Conservation (phyloP, 1,139 yeast genomes). For the Yamadazyma blattariae region DNA sequence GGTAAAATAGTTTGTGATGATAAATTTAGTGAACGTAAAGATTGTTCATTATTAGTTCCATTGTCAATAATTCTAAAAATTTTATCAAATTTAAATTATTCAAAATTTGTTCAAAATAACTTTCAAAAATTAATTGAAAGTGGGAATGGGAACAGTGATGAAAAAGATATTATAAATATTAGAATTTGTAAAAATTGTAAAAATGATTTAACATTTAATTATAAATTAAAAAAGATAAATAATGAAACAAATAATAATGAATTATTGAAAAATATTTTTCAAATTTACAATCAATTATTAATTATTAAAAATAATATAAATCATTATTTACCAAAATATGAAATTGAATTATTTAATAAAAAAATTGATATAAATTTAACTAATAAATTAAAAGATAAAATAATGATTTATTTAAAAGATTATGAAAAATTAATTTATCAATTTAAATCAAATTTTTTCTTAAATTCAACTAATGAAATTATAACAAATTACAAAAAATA, state of each 20-base stretch:
- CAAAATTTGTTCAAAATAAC: slow-evolving; percentile 24
- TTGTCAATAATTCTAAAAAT: slow-evolving; percentile 45
- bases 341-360: slow-evolving; percentile 2
- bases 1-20: slow-evolving; percentile 83
- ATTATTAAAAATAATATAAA: slow-evolving; percentile 33
- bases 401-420: slow-evolving; percentile 32
- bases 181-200: slow-evolving; percentile 74
- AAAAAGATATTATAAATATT: slow-evolving; percentile 9
- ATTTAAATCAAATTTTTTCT: slow-evolving; percentile 26
- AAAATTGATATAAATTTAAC: slow-evolving; percentile 11
- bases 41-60: slow-evolving; percentile 75
- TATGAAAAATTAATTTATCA: slow-evolving; percentile 26
- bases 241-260: slow-evolving; percentile 2
- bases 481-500: slow-evolving; percentile 14
- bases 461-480: slow-evolving; percentile 14
- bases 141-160: slow-evolving; percentile 5
- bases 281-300: slow-evolving; percentile 30
- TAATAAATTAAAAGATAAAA: slow-evolving; percentile 22
- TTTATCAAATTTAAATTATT: slow-evolving; percentile 36
- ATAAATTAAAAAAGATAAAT: slow-evolving; percentile 35
- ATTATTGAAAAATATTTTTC: slow-evolving; percentile 20
- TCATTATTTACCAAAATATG: slow-evolving; percentile 29
- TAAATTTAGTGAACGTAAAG: slow-evolving; percentile 27
- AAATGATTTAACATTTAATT: slow-evolving; percentile 53
- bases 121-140: slow-evolving; percentile 14